Base-by-base conservation (phyloP, 768 basidiomycete genomes). In the Termitomyces sp. region DNA sequence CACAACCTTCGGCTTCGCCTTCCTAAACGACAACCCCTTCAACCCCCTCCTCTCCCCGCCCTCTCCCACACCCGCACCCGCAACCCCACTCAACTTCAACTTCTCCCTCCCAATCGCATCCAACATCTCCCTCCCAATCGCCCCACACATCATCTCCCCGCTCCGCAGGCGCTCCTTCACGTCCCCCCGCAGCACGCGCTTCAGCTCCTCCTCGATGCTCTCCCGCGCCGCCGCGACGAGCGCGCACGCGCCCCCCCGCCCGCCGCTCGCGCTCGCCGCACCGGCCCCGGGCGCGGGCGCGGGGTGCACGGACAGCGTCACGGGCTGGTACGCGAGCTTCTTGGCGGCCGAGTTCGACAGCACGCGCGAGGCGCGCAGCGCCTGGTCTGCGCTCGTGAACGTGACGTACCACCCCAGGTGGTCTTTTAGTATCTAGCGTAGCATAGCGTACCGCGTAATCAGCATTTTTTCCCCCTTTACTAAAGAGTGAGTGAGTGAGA, bases 361-460 rank as follows among this genome's bases (percentile, higher is more conserved):
- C 3, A 91, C 85, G 62, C 83, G 81, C 9, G 80, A 79, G 0
- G 92, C 90, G 3, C 87, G 78, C 6, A 84, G 77, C 0, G 94
- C 94, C 0, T 81, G 69, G 55, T 82, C 82, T 2, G 76, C 67
- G 4, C 83, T 82, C 20, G 74, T 67, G 69, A 97, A 98, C 4
- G 93, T 89, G 61, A 95, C 81, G 67, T 94, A 95, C 79, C 91
- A 88, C 10, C 86, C 89, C 2, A 74, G 72, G 51, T 82, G 80
- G 68, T 90, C 89, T 60, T 83, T 82, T 2, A 93, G 74, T 27
- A 95, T 79, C 89, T 92, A 56, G n/a, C n/a, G 18, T 30, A n/a
- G 27, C 4, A 45, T 12, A 26, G n/a, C n/a, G n/a, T 20, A 45
- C 10, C 13, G 26, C 32, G 22, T 20, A 27, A 37, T 34, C 14